A percentile compares a stretch with the other conserved stretches of the same genome.
These are phyloP conservation scores for Microthlaspi erraticum DNA, from an alignment of 345 rosid genomes.

Conservation along the genomic window DNA sequence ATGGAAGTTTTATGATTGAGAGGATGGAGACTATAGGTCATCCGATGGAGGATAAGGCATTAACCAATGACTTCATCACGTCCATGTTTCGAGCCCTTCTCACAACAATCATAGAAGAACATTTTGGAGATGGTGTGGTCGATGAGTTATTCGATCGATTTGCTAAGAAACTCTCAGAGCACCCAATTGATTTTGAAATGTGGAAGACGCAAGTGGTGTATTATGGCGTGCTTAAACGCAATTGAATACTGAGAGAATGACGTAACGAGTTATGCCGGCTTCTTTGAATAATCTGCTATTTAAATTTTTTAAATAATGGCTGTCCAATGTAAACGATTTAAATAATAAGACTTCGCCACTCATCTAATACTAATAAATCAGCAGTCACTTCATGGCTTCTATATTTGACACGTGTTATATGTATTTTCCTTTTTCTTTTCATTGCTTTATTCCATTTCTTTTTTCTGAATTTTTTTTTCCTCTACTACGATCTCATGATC, in stretches of 20 bases:
- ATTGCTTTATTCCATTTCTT: too few species aligned
- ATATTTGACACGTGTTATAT: too few species aligned
- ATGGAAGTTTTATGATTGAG: conserved; percentile 34
- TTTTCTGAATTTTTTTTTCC: too few species aligned
- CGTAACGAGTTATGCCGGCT: too few species aligned
- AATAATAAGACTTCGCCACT: too few species aligned
- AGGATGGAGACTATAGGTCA: conserved; percentile 11
- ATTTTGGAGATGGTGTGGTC: conserved; percentile 6
- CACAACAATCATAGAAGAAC: not conserved
- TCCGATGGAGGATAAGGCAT: conserved; percentile 15
- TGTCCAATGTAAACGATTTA: too few species aligned
- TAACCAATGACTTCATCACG: conserved; percentile 36
- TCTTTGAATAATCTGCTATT: too few species aligned
- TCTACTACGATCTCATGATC: too few species aligned
- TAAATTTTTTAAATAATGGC: too few species aligned
- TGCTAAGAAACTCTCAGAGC: conserved; percentile 2
- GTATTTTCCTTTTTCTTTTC: too few species aligned
- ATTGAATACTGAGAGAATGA: not conserved
- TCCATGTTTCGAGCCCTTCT: not conserved
- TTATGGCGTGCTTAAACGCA: not conserved
- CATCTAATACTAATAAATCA: too few species aligned
- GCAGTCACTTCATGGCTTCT: too few species aligned
- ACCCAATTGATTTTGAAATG: not conserved
- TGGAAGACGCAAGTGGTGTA: not conserved
- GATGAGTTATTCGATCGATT: conserved; percentile 7